Base-by-base conservation (phyloP, 345 rosid genomes). In the Xanthoceras sorbifolium region DNA sequence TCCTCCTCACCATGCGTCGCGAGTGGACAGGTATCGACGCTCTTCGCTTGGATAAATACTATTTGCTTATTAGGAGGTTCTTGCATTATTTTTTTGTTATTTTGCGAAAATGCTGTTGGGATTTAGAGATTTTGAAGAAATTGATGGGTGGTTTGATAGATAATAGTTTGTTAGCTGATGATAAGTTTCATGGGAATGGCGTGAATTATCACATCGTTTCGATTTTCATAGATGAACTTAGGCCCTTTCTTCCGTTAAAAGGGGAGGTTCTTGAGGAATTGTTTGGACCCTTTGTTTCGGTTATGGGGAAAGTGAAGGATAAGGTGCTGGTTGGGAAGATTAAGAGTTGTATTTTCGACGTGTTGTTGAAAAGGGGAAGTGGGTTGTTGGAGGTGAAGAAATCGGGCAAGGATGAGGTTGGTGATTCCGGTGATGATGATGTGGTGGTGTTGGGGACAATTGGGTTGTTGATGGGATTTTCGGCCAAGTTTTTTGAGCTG, bases 11-110 rank as follows among this genome's bases (percentile, higher is more conserved):
- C 44, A 90, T 96, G 92, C 97, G 99, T 46, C 92, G 97, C 10
- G 94, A 96, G 88, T 96, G 99, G 99, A 76, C 88, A 2, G 96
- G 99, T 32, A 92, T 96, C 68, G 99, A 96, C 71, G 38, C 80
- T 1, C 89, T 92, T 72, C 87, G 97, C 83, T 85, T 96, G 68
- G 99, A 96, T 78, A 96, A 96, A 82, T 96, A 93, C 34, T 93
- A 93, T 75, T 90, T 88, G 64, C 78, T 96, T 84, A 91, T 96
- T 70, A 91, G 99, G 42, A 90, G 87, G 73, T 93, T 96, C 48
- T 48, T 93, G 83, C 84, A 77, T 32, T 81, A 77, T 0, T 80
- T 84, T 74, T 91, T 96, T 72, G 65, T 62, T 9, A 62, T 90
- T 18, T 61, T 92, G 78, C 87, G 78, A 86, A 85, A 81, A 42